Evolutionary conservation across 2,329 filamentous ascomycete species (phyloP).

Genomic region (Escovopsis weberi): DNA sequence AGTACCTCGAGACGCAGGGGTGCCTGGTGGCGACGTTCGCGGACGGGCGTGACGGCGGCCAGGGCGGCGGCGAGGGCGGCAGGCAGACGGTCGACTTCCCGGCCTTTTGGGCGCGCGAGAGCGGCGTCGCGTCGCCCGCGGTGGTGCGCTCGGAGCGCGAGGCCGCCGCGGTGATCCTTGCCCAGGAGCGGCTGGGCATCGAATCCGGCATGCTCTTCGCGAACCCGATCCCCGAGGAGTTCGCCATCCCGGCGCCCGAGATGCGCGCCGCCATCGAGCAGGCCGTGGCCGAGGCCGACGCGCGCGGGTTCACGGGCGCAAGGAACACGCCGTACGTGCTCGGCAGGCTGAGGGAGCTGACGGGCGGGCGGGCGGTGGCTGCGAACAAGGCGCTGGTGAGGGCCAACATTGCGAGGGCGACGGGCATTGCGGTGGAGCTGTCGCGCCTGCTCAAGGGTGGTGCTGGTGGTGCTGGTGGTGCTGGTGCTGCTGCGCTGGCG

Average conservation of each 20-base stretch:
- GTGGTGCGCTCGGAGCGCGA: conserved; percentile 62
- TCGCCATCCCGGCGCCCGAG: conserved; percentile 53
- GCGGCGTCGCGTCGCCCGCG: conserved; percentile 64
- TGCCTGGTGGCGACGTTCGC: conserved; percentile 82
- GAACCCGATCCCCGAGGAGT: conserved; percentile 65
- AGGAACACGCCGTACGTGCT: conserved; percentile 79
- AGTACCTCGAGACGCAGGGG: conserved; percentile 57
- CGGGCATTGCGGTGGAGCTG: conserved; percentile 39
- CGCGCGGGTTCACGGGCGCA: conserved; percentile 54
- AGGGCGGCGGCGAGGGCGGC: too few species aligned
- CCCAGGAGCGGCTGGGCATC: conserved; percentile 58
- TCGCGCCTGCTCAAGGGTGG: conserved; percentile 26
- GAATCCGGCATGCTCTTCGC: conserved; percentile 75
- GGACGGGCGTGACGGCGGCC: conserved; percentile 50
- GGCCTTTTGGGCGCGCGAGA: conserved; percentile 84
- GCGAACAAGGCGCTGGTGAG: conserved; percentile 55
- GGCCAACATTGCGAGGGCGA: conserved; percentile 39
- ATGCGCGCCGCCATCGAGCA: conserved; percentile 57
- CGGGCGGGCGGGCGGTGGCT: conserved; percentile 51
- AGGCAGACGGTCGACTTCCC: conserved; percentile 59
- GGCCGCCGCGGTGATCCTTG: conserved; percentile 77
- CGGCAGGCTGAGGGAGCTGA: conserved; percentile 64
- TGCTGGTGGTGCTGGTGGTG: conserved; percentile 5
- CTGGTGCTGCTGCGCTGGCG: conserved; percentile 6
- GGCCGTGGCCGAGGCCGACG: conserved; percentile 49